A percentile compares a stretch with the other conserved stretches of the same genome.
Conservation (phyloP, 2,329 filamentous ascomycete genomes). For the Coniella lustricola region DNA sequence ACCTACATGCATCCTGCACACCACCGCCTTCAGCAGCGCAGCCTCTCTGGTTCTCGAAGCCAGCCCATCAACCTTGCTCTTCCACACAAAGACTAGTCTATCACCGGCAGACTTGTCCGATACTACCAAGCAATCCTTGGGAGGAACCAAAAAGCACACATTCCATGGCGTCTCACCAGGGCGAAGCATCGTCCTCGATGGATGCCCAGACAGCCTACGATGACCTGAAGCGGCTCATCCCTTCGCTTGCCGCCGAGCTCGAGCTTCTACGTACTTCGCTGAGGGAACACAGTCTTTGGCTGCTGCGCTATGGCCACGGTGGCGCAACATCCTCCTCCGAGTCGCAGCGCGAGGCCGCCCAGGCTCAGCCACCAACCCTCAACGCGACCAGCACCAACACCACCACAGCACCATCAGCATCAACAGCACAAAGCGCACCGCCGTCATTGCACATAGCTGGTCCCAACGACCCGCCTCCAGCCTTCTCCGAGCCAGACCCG, state of each 20-base stretch:
- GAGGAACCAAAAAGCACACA: no score
- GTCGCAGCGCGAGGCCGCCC: no score
- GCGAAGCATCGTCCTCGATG: conserved; percentile 8
- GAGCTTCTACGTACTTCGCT: conserved; percentile 24
- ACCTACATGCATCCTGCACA: no score
- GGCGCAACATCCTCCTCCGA: not conserved
- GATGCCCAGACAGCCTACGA: conserved; percentile 20
- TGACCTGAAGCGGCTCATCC: conserved; percentile 23
- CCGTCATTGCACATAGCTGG: not conserved
- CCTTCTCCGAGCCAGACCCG: conserved; percentile 17
- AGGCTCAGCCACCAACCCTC: no score
- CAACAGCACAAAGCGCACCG: not conserved
- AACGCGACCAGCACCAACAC: no score
- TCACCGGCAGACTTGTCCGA: no score
- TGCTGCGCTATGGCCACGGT: conserved; percentile 20
- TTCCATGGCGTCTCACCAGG: conserved; percentile 1
- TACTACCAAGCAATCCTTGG: no score
- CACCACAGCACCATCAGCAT: not conserved
- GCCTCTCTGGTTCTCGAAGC: no score
- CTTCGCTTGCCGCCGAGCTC: conserved; percentile 22
- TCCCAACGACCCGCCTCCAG: conserved; percentile 3
- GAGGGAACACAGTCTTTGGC: conserved; percentile 26
- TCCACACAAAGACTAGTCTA: no score
- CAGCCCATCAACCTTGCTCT: no score
- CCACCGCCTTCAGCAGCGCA: no score